These are phyloP conservation scores for Arthroderma sp. DNA, from an alignment of 2,329 filamentous ascomycete genomes.

Conservation along the genomic window DNA sequence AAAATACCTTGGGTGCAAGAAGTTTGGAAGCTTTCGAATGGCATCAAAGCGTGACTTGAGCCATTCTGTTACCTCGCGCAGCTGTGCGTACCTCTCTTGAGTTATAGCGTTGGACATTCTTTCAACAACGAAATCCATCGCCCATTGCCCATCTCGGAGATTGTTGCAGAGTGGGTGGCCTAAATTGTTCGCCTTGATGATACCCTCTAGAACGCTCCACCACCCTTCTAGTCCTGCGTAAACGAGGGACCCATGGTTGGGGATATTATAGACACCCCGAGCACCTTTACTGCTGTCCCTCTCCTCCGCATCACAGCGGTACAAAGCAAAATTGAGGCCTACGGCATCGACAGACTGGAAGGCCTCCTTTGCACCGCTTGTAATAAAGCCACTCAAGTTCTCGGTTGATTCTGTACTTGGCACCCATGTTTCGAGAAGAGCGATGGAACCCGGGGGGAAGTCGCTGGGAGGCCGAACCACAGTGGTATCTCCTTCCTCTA, in stretches of 20 bases:
- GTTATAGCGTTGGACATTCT: conserved; percentile 61
- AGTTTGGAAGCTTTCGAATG: conserved; percentile 71
- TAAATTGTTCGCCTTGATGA: conserved; percentile 79
- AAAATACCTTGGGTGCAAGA: conserved; percentile 86
- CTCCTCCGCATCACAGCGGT: conserved; percentile 83
- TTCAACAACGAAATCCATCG: conserved; percentile 71
- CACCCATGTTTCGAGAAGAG: conserved; percentile 92
- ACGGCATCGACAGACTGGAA: conserved; percentile 62
- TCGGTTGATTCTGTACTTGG: conserved; percentile 71
- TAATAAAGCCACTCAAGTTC: conserved; percentile 75
- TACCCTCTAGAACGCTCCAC: conserved; percentile 81
- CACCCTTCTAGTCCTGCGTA: conserved; percentile 97
- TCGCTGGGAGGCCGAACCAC: conserved; percentile 66
- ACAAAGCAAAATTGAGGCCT: conserved; percentile 84
- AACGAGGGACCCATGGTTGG: conserved; percentile 68
- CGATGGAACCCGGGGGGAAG: conserved; percentile 88
- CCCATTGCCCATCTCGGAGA: conserved; percentile 81
- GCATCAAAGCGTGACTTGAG: conserved; percentile 73
- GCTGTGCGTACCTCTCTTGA: conserved; percentile 45
- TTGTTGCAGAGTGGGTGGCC: conserved; percentile 91
- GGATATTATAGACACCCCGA: conserved; percentile 82
- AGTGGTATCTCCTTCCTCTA: conserved; percentile 59
- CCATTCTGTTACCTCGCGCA: conserved; percentile 61
- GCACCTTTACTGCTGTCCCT: conserved; percentile 62
- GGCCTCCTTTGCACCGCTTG: conserved; percentile 63